Evolutionary conservation across 108 stramenopile genomes (phyloP).

Genomic region (Chaetoceros tenuissimus): DNA sequence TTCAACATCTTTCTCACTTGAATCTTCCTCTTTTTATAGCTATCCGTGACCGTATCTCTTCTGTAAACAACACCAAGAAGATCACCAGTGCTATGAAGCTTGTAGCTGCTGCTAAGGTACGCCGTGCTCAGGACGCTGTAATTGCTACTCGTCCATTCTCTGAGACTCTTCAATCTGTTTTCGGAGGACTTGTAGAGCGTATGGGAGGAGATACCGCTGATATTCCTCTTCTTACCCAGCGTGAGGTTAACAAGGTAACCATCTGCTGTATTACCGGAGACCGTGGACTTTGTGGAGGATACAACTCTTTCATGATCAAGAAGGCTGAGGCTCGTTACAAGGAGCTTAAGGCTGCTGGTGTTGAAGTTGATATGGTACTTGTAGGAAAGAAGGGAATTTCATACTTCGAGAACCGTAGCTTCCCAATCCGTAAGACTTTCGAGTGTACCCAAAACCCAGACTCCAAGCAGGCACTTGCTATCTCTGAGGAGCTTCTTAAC

Average conservation of each 20-base stretch:
- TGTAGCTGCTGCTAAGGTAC: slow-evolving; percentile 96
- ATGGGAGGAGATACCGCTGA: slow-evolving; percentile 79
- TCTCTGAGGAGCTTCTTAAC: slow-evolving; percentile 87
- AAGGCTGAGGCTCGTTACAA: slow-evolving; percentile 85
- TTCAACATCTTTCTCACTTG: too few species aligned
- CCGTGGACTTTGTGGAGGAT: slow-evolving; percentile 93
- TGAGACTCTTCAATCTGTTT: slow-evolving; percentile 92
- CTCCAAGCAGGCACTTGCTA: slow-evolving; percentile 83
- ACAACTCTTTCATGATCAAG: slow-evolving; percentile 96
- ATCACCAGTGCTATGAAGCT: slow-evolving; percentile 98
- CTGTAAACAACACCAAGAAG: slow-evolving; percentile 85
- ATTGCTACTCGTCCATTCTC: slow-evolving; percentile 93
- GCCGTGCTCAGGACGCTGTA: slow-evolving; percentile 95
- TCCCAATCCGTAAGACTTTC: slow-evolving; percentile 72
- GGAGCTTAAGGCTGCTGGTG: slow-evolving; percentile 71
- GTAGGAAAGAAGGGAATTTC: slow-evolving; percentile 88
- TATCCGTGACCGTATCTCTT: slow-evolving; percentile 84
- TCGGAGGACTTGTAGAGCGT: slow-evolving; percentile 82
- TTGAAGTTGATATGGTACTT: slow-evolving; percentile 81
- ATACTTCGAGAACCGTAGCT: slow-evolving; percentile 79
- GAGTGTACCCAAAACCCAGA: slow-evolving; percentile 86
- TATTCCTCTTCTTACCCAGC: slow-evolving; percentile 88
- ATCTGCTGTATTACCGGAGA: slow-evolving; percentile 87
- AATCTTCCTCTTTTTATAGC: slow-evolving; percentile 31
- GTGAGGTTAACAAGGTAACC: slow-evolving; percentile 95